Evolutionary conservation across 768 basidiomycete genomes (phyloP).

Genomic region (Agrocybe chaxingu): DNA sequence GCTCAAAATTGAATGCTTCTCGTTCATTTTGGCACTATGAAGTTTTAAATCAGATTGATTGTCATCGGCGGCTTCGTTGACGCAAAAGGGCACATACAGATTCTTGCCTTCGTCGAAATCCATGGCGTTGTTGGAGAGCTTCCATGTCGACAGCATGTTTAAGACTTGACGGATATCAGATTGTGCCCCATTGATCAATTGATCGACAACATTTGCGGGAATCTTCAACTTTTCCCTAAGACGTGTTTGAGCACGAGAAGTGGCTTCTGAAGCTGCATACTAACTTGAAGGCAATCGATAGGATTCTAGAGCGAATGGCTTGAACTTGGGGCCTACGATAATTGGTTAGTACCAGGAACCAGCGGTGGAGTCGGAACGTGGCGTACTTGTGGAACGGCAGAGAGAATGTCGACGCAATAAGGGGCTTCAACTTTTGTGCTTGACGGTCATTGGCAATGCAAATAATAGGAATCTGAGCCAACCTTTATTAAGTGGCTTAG

Average conservation of each 20-base stretch:
- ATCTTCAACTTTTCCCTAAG: slow-evolving; percentile 88
- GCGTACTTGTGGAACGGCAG: slow-evolving; percentile 77
- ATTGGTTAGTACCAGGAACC: slow-evolving; percentile 4
- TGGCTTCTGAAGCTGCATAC: slow-evolving; percentile 16
- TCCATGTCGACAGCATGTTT: slow-evolving; percentile 99
- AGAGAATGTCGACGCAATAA: slow-evolving; percentile 66
- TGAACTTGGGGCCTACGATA: slow-evolving; percentile 66
- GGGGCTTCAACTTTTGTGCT: slow-evolving; percentile 89
- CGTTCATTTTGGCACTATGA: slow-evolving; percentile 78
- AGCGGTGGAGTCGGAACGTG: not conserved
- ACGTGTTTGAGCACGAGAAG: not conserved
- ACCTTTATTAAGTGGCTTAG: not conserved
- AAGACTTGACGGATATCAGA: slow-evolving; percentile 97
- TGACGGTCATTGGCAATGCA: slow-evolving; percentile 93
- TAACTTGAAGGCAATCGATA: slow-evolving; percentile 90
- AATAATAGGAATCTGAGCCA: slow-evolving; percentile 86
- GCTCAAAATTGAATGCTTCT: slow-evolving; percentile 87
- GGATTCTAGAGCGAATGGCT: slow-evolving; percentile 79
- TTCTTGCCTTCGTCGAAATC: slow-evolving; percentile 88
- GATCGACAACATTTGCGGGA: slow-evolving; percentile 88
- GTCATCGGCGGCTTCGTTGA: not conserved
- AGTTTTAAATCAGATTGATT: not conserved
- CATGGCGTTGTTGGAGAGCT: slow-evolving; percentile 76
- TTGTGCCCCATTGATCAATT: slow-evolving; percentile 83
- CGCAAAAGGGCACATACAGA: slow-evolving; percentile 58